Percentiles rank a stretch among this genome's conserved stretches.
These are phyloP conservation scores for Diaporthe sp. DNA, from an alignment of 2,329 filamentous ascomycete species.

Conservation along the genomic window DNA sequence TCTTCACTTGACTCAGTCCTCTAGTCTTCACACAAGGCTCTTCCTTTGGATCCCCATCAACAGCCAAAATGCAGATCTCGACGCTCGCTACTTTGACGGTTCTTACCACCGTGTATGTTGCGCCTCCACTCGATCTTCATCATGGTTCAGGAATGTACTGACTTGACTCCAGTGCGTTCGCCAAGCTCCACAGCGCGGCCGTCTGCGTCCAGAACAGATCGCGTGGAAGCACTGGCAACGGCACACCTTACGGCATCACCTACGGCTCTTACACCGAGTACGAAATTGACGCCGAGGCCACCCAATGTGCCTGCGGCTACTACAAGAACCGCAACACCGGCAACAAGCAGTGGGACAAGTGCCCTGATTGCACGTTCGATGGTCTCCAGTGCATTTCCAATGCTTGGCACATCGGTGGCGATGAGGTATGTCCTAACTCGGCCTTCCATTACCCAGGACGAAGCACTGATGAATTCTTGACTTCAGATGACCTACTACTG, in stretches of 20 bases:
- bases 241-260: neutral
- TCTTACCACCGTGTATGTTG: neutral
- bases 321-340: conserved; percentile 41
- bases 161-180: neutral
- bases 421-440: conserved; percentile 18
- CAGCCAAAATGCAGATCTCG: conserved; percentile 14
- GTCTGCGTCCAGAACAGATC: conserved; percentile 2
- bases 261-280: neutral
- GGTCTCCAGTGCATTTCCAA: conserved; percentile 36
- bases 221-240: neutral
- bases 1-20: neutral
- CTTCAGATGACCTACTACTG: conserved; percentile 41
- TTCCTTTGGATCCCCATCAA: neutral
- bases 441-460: neutral
- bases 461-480: neutral
- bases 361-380: conserved; percentile 39
- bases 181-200: conserved; percentile 4
- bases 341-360: conserved; percentile 41
- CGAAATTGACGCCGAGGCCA: conserved; percentile 20
- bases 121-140: neutral
- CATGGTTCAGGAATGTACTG: neutral
- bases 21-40: neutral
- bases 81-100: neutral
- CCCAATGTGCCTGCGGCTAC: conserved; percentile 37
- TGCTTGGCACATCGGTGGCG: conserved; percentile 39